Evolutionary conservation across 2,329 filamentous ascomycete species (phyloP).

Genomic region (Apiospora koreana): DNA sequence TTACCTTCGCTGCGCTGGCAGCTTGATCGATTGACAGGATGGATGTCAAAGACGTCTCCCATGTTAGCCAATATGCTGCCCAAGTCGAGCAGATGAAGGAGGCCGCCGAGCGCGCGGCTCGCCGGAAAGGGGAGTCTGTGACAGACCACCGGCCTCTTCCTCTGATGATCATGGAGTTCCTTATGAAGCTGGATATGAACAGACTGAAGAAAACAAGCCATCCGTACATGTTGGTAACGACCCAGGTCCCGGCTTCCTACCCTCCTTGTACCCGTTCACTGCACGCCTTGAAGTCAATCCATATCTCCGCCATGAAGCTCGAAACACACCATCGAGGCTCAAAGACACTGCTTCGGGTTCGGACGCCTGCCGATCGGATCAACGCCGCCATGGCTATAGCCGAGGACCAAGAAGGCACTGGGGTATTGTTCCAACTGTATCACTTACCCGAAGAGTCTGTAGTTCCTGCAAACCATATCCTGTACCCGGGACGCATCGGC

Average conservation of each 20-base stretch:
- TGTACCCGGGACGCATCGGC: constrained; percentile 36
- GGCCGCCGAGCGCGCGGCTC: constrained; percentile 12
- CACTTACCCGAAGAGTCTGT: constrained; percentile 41
- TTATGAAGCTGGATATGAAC: constrained; percentile 3
- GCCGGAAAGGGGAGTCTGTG: constrained; percentile 19
- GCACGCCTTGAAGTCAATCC: constrained; percentile 24
- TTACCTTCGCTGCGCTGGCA: background rate
- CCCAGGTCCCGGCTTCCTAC: constrained; percentile 24
- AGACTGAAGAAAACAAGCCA: background rate
- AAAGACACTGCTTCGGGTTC: constrained; percentile 19
- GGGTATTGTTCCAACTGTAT: constrained; percentile 40
- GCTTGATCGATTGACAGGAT: constrained; percentile 8
- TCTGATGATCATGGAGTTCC: constrained; percentile 12
- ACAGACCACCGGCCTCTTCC: constrained; percentile 15
- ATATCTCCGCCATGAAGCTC: constrained; percentile 31
- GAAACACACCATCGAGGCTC: constrained; percentile 30
- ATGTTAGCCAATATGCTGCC: background rate
- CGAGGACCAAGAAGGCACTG: constrained; percentile 40
- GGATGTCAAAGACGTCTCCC: constrained; percentile 17
- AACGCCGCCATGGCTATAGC: constrained; percentile 30
- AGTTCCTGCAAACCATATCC: constrained; percentile 33
- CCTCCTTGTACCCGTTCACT: constrained; percentile 23
- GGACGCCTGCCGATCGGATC: constrained; percentile 22
- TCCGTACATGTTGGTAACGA: background rate
- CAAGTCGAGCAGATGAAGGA: constrained; percentile 7